Evolutionary conservation across 768 basidiomycete species (phyloP), one percentile per base, ranked within the genome.

Genomic region (Hirschioporus abietinus): DNA sequence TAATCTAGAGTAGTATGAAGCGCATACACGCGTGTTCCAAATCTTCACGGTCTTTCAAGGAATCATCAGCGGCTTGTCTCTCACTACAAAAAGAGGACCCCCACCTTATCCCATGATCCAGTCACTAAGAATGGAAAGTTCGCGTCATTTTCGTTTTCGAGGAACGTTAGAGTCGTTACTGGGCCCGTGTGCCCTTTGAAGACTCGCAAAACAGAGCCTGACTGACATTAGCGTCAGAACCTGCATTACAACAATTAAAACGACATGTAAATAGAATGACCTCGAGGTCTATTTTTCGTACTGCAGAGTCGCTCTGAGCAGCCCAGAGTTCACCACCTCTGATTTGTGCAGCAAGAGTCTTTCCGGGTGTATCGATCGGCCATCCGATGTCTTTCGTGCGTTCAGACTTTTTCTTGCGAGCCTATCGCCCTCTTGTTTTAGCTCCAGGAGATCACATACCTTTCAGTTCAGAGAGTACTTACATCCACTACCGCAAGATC

Each of bases 41-140:
- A 96, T 66, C 74, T 87, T 90, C 76, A 99, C 92, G 0, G 88
- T 88, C 93, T 98, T 72, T 4, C 36, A 27, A 25, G 65, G 35
- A 26, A 8, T 66, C 68, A 70, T 67, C 70, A 69, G 66, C 68
- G 61, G 61, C 60, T 42, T 35, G 58, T 17, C 9, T 26, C 27
- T 57, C 35, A 30, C 23, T 25, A 6, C 34, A 7, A 57, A 25
- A 58, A 1, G 64, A 63, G 60, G 7, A 63, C 58, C 69, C 69
- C 69, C 69, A 86, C 92, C 77, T 86, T 89, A 75, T 99, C 97
- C 97, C 97, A 99, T 60, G 95, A 95, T 24, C 92, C 95, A 59
- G 92, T 94, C 69, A 99, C 84, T 42, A 99, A 77, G 8, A 91
- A 74, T 68, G 82, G 80, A 15, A 74, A 77, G 66, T 82, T 78